phyloP scores from a whole-genome alignment of 1,139 yeast species.

The Geotrichum reessii region DNA sequence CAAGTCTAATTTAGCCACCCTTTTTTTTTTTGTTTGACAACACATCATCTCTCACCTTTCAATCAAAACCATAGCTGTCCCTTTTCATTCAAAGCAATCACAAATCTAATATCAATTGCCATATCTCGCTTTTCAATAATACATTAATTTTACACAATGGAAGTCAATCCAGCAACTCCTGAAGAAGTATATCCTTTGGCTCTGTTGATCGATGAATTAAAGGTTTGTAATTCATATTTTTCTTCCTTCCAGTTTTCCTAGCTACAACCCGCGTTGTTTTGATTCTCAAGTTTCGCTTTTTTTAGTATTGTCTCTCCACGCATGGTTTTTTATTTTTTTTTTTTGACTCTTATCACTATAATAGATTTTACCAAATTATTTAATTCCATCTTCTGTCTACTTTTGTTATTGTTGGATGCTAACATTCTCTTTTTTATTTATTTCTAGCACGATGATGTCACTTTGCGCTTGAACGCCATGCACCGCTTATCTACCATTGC shows the following conservation, averaged over 20 bases:
- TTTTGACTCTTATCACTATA: too few relatives aligned
- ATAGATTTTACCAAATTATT: too few relatives aligned
- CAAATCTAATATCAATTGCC: background rate
- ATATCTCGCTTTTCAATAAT: background rate
- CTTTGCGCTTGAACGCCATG: conserved; percentile 93
- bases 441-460: conserved; percentile 74
- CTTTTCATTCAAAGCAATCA: background rate
- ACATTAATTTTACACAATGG: conserved; percentile 12
- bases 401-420: background rate
- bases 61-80: background rate
- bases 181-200: conserved; percentile 91
- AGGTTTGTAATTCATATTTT: conserved; percentile 40
- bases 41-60: background rate
- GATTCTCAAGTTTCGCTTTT: background rate
- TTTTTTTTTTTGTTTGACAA: background rate
- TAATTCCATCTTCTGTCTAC: too few relatives aligned
- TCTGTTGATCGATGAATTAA: conserved; percentile 90
- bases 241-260: background rate
- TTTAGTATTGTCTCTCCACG: too few relatives aligned
- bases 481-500: conserved; percentile 91
- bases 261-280: background rate
- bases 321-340: background rate
- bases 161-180: conserved; percentile 20
- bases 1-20: background rate
- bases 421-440: background rate